phyloP scores from a whole-genome alignment of 495 filamentous ascomycete genomes.

The Schizothecium vesticola region DNA sequence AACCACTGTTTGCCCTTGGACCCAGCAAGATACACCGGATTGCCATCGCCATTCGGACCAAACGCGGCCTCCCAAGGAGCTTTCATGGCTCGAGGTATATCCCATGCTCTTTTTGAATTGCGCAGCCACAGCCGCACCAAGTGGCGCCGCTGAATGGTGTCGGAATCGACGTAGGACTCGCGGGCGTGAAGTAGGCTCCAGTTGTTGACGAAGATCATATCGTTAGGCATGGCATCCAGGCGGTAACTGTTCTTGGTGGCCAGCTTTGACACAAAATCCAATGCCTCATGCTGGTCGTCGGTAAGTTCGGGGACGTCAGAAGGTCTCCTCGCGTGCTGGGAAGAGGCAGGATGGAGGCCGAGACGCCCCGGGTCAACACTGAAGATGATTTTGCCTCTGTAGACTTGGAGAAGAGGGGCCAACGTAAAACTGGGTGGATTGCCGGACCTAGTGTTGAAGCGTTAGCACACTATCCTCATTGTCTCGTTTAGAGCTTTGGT shows the following conservation, averaged over 20 bases:
- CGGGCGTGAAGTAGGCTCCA: slow-evolving; percentile 54
- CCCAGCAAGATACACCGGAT: slow-evolving; percentile 1
- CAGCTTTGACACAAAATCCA: slow-evolving; percentile 27
- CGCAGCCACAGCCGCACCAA: slow-evolving; percentile 49
- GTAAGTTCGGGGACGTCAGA: slow-evolving; percentile 33
- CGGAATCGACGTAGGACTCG: slow-evolving; percentile 40
- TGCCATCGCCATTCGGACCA: slow-evolving; percentile 19
- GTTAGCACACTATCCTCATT: neutral
- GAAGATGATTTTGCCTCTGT: slow-evolving; percentile 30
- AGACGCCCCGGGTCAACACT: slow-evolving; percentile 41
- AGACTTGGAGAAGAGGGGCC: slow-evolving; percentile 35
- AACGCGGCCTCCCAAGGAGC: slow-evolving; percentile 43
- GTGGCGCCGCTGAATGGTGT: slow-evolving; percentile 33
- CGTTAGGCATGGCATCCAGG: slow-evolving; percentile 50
- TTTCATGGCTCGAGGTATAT: slow-evolving; percentile 35
- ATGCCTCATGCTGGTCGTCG: slow-evolving; percentile 30
- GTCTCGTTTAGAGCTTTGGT: neutral
- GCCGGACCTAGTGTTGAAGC: slow-evolving; percentile 26
- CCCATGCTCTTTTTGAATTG: slow-evolving; percentile 37
- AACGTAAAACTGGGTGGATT: slow-evolving; percentile 30
- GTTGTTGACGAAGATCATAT: slow-evolving; percentile 62
- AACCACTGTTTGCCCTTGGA: neutral
- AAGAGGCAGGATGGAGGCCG: slow-evolving; percentile 34
- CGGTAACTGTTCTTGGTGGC: slow-evolving; percentile 31
- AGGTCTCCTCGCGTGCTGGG: slow-evolving; percentile 1